Base-by-base conservation (phyloP, 805 yeast genomes). In the Torulaspora franciscae region DNA sequence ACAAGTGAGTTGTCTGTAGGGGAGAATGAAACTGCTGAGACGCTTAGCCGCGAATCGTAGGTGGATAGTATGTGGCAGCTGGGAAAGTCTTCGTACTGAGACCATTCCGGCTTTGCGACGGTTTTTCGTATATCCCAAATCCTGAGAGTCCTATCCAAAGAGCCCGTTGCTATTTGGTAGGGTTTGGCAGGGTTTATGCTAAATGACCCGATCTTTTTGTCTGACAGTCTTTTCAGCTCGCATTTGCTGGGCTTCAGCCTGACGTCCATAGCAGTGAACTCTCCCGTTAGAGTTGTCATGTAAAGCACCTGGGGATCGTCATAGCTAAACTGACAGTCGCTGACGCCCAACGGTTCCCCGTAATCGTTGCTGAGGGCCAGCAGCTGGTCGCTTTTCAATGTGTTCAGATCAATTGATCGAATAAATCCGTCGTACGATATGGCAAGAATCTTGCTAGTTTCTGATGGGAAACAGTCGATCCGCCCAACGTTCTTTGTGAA, bases 151-250 rank as follows among this genome's bases (percentile, higher is more conserved):
- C 98, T 69, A 62, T 91, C 99, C 37, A 93, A 71, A 0, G 97
- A 89, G 0, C 90, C 95, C 0, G 97, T 83, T 0, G 91, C 95
- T 1, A 89, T 72, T 50, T 85, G 85, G 52, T 80, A 63, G 1
- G 75, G 66, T 27, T 73, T 70, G 13, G 68, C 62, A 1, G 98
- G 98, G 56, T 88, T 88, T 13, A 87, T 75, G 1, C 83, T 60
- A 64, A 93, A 87, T 1, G 95, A 88, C 0, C 98, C 98, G 45
- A 93, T 90, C 61, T 93, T 93, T 60, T 91, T 90, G 57, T 86
- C 95, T 46, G 90, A 87, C 11, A 90, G 63, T 51, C 95, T 71
- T 35, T 74, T 68, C n/a, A 81, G 65, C 4, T 65, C 54, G 1
- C 55, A 42, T 2, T 55, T 47, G 9, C 59, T 51, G 2, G 65